A percentile compares a stretch with the other conserved stretches of the same genome.
Conservation (phyloP, 2,329 filamentous ascomycete species). For the Epichloe sp. region DNA sequence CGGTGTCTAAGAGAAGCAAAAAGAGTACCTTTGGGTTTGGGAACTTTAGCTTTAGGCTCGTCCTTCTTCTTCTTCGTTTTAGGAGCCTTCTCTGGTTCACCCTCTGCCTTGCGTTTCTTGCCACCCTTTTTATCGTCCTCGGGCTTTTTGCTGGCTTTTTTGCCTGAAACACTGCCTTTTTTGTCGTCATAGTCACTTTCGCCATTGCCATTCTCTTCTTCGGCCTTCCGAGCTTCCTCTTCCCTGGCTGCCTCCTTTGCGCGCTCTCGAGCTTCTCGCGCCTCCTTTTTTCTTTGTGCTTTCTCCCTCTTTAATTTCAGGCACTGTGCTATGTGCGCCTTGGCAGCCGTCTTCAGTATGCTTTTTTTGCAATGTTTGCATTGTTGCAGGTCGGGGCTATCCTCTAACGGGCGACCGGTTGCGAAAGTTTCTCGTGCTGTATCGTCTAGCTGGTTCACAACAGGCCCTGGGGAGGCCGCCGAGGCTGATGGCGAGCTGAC, state of each 20-base stretch:
- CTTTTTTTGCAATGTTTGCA: slow-evolving; percentile 96
- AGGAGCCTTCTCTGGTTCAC: slow-evolving; percentile 65
- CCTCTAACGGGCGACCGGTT: slow-evolving; percentile 69
- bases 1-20: background rate
- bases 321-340: slow-evolving; percentile 71
- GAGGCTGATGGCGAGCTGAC: slow-evolving; percentile 27
- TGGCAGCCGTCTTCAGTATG: slow-evolving; percentile 60
- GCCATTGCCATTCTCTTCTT: slow-evolving; percentile 34
- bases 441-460: slow-evolving; percentile 60
- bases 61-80: slow-evolving; percentile 95
- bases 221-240: slow-evolving; percentile 39
- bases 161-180: slow-evolving; percentile 27
- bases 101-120: slow-evolving; percentile 68
- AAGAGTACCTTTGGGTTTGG: slow-evolving; percentile 63
- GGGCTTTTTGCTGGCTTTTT: slow-evolving; percentile 59
- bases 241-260: slow-evolving; percentile 49
- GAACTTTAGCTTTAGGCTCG: slow-evolving; percentile 68
- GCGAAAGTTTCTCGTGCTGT: slow-evolving; percentile 65
- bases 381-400: slow-evolving; percentile 62
- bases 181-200: slow-evolving; percentile 35
- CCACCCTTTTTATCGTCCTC: slow-evolving; percentile 52
- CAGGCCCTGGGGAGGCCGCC: slow-evolving; percentile 37
- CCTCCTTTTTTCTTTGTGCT: slow-evolving; percentile 67
- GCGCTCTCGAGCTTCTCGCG: slow-evolving; percentile 55
- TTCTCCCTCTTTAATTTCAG: slow-evolving; percentile 74